These are phyloP conservation scores for Picea engelmannii DNA, from an alignment of 83 land plant species.

Conservation along the genomic window DNA sequence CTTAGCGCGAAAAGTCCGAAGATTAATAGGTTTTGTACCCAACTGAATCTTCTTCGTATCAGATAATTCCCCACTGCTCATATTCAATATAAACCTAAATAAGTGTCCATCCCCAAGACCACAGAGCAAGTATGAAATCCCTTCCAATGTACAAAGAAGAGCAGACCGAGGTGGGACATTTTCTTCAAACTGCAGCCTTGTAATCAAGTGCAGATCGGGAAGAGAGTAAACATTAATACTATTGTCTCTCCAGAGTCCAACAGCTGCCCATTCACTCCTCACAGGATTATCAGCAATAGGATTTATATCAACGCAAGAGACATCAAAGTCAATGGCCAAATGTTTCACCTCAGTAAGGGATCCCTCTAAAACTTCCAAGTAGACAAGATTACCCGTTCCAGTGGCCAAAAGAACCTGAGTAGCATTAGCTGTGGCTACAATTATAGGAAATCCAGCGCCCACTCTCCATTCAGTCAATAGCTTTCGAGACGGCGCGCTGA, in stretches of 20 bases:
- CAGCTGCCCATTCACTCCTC: constrained; percentile 39
- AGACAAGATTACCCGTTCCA: constrained; percentile 88
- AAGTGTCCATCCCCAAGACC: constrained; percentile 57
- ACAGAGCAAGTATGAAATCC: constrained; percentile 51
- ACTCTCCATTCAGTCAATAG: constrained; percentile 83
- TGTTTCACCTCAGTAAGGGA: constrained; percentile 75
- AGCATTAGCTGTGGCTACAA: constrained; percentile 94
- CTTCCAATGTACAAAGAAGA: constrained; percentile 47
- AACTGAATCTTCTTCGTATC: neutral
- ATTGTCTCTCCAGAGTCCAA: constrained; percentile 48
- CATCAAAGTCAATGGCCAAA: constrained; percentile 84
- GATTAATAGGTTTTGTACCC: constrained; percentile 15
- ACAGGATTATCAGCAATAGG: constrained; percentile 61
- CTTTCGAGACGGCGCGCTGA: constrained; percentile 74
- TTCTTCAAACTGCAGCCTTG: constrained; percentile 43
- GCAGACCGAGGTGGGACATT: constrained; percentile 47
- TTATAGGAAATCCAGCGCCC: constrained; percentile 74
- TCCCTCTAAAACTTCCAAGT: constrained; percentile 79
- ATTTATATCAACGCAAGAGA: constrained; percentile 56
- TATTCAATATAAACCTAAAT: constrained; percentile 39
- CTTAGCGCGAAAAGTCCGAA: constrained; percentile 45
- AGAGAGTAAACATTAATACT: constrained; percentile 19
- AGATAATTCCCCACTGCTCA: constrained; percentile 29
- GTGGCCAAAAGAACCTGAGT: constrained; percentile 90
- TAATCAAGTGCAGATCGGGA: constrained; percentile 27